A percentile compares a stretch with the other conserved stretches of the same genome.
Evolutionary conservation across 2,329 filamentous ascomycete species (phyloP).

Genomic region (Fusarium nelsonii): DNA sequence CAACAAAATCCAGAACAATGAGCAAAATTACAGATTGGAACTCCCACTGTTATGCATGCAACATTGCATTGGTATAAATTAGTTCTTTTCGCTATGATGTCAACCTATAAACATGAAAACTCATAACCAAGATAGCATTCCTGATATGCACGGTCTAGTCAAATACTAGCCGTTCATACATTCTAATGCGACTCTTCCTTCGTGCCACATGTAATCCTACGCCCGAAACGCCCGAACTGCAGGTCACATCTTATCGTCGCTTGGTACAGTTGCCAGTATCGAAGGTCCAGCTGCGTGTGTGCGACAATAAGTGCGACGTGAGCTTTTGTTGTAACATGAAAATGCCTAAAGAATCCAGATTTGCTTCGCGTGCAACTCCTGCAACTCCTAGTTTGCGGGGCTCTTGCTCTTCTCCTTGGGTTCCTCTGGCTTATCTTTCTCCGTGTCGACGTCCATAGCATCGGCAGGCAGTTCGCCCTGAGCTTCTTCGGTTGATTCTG

Average conservation of each 20-base stretch:
- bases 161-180: conserved; percentile 9
- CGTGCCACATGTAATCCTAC: conserved; percentile 40
- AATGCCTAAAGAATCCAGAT: conserved; percentile 23
- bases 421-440: conserved; percentile 47
- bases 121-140: conserved; percentile 27
- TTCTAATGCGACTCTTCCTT: conserved; percentile 15
- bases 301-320: conserved; percentile 20
- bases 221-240: conserved; percentile 47
- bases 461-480: conserved; percentile 45
- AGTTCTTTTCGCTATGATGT: conserved; percentile 37
- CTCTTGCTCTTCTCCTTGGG: conserved; percentile 48
- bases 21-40: not conserved
- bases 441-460: conserved; percentile 54
- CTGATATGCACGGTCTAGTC: conserved; percentile 13
- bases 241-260: conserved; percentile 36
- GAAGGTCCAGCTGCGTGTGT: conserved; percentile 6
- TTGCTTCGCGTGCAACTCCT: conserved; percentile 3
- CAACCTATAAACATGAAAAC: conserved; percentile 32
- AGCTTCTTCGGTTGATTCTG: conserved; percentile 26
- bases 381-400: conserved; percentile 35
- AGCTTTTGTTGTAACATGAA: conserved; percentile 33
- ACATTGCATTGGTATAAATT: conserved; percentile 22
- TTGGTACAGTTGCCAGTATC: conserved; percentile 30
- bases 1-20: not conserved
- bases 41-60: not conserved